These are phyloP conservation scores for Hymenoscyphus occultus DNA, from an alignment of 2,329 filamentous ascomycete genomes.

Conservation along the genomic window DNA sequence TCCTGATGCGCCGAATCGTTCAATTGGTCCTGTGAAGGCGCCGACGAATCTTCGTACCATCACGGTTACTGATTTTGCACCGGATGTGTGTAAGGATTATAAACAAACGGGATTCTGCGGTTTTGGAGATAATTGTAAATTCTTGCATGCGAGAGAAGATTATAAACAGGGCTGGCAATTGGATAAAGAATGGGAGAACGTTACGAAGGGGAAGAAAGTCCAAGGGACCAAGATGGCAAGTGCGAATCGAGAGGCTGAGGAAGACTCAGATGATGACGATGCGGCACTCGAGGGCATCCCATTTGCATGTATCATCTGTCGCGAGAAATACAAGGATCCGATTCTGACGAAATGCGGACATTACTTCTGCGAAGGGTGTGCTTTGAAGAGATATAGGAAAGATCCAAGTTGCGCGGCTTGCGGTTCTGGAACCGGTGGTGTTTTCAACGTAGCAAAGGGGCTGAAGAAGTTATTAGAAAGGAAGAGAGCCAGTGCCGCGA, in stretches of 20 bases:
- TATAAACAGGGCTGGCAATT: slow-evolving; percentile 94
- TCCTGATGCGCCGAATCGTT: slow-evolving; percentile 64
- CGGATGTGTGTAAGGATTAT: slow-evolving; percentile 94
- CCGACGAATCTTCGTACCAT: slow-evolving; percentile 87
- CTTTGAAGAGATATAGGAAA: slow-evolving; percentile 79
- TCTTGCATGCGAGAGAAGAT: slow-evolving; percentile 71
- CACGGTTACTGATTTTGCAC: slow-evolving; percentile 85
- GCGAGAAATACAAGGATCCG: slow-evolving; percentile 52
- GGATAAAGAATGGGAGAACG: slow-evolving; percentile 88
- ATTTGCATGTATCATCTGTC: slow-evolving; percentile 38
- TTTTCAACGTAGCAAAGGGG: slow-evolving; percentile 85
- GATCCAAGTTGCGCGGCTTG: slow-evolving; percentile 86
- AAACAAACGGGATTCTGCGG: slow-evolving; percentile 65
- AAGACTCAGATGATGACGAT: slow-evolving; percentile 45
- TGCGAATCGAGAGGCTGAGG: slow-evolving; percentile 38
- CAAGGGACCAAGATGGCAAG: slow-evolving; percentile 47
- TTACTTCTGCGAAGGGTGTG: slow-evolving; percentile 93
- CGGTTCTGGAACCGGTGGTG: slow-evolving; percentile 78
- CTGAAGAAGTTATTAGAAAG: slow-evolving; percentile 71
- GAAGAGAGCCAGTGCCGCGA: slow-evolving; percentile 57
- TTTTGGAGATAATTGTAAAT: slow-evolving; percentile 64
- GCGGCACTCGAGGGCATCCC: slow-evolving; percentile 35
- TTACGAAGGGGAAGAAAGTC: slow-evolving; percentile 68
- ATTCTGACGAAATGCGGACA: slow-evolving; percentile 89
- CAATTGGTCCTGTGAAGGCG: slow-evolving; percentile 83